These are phyloP conservation scores for Stipa capillata DNA, from an alignment of 176 grass and related monocot genomes.

Conservation along the genomic window DNA sequence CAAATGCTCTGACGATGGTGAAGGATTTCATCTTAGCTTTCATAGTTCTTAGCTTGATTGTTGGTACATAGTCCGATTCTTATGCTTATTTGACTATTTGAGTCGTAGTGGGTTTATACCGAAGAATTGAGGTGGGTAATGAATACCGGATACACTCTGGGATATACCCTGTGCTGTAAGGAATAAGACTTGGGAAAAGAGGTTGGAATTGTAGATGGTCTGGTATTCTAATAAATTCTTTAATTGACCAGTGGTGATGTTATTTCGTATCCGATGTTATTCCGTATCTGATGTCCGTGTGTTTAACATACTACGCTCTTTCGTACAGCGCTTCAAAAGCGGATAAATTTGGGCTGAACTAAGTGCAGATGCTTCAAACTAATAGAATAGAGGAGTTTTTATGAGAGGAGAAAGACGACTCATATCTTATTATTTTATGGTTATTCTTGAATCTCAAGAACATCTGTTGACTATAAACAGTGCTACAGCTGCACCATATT, in stretches of 20 bases:
- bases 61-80: conserved; percentile 31
- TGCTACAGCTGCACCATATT: no score
- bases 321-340: no score
- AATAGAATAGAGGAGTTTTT: no score
- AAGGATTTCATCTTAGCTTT: conserved; percentile 19
- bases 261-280: background rate
- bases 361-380: no score
- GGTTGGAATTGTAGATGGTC: conserved; percentile 16
- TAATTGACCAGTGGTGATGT: conserved; percentile 3
- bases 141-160: conserved; percentile 18
- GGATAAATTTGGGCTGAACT: no score
- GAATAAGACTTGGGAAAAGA: conserved; percentile 19
- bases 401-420: no score
- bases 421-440: no score
- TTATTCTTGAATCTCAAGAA: no score
- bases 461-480: no score
- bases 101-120: conserved; percentile 3
- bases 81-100: conserved; percentile 31
- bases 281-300: background rate
- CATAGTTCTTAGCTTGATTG: conserved; percentile 22
- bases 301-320: background rate
- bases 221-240: background rate
- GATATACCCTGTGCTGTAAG: conserved; percentile 24
- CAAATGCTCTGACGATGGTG: background rate
- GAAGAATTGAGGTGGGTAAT: background rate